Conservation (phyloP, 1,284 basidiomycete genomes). For the Pyrrhoderma lamaoense region DNA sequence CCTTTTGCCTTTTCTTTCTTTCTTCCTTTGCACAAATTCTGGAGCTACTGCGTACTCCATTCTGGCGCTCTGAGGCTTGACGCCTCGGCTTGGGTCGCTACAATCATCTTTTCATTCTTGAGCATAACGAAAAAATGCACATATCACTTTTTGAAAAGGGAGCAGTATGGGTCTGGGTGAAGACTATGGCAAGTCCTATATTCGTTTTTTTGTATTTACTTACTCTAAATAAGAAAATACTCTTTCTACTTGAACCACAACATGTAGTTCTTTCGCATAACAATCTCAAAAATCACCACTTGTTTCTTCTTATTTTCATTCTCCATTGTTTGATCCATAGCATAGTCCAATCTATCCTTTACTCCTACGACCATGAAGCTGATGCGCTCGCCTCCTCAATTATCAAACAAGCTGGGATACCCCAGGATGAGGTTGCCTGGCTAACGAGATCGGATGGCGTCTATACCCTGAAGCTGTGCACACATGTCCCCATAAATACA, state of each 20-base stretch:
- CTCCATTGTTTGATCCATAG: slow-evolving; percentile 29
- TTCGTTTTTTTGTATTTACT: too few relatives aligned
- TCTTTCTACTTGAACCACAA: not conserved
- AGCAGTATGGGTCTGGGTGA: slow-evolving; percentile 15
- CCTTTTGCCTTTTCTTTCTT: too few relatives aligned
- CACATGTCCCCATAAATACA: slow-evolving; percentile 32
- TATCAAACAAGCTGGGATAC: slow-evolving; percentile 32
- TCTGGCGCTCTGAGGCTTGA: too few relatives aligned
- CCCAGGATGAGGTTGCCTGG: slow-evolving; percentile 33
- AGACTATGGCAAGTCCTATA: slow-evolving; percentile 10
- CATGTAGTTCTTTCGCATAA: slow-evolving; percentile 29
- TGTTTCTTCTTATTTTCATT: slow-evolving; percentile 39
- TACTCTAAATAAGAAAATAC: too few relatives aligned
- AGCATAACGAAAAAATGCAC: too few relatives aligned
- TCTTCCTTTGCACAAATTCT: too few relatives aligned
- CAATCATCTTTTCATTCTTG: too few relatives aligned
- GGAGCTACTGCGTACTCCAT: too few relatives aligned
- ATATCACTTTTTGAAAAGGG: too few relatives aligned
- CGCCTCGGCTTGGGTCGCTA: too few relatives aligned
- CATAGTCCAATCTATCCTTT: slow-evolving; percentile 43
- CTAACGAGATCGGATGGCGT: slow-evolving; percentile 29
- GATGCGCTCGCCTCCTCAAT: slow-evolving; percentile 33
- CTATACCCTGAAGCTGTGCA: slow-evolving; percentile 38
- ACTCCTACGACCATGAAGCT: slow-evolving; percentile 38
- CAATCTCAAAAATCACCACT: slow-evolving; percentile 31